phyloP scores from a whole-genome alignment of 2,329 filamentous ascomycete species.

The Dendryphion nanum region DNA sequence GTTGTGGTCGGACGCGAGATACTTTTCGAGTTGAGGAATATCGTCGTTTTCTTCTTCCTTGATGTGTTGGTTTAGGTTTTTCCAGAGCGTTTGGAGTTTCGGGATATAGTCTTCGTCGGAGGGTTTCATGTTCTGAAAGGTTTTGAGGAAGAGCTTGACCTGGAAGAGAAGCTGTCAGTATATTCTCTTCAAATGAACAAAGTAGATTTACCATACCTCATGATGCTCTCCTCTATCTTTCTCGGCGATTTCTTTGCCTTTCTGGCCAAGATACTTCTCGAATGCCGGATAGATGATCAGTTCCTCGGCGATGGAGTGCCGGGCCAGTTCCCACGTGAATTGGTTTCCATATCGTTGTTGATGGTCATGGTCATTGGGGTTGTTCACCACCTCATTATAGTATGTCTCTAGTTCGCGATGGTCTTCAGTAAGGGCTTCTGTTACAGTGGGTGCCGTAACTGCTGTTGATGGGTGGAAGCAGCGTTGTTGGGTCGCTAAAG shows the following conservation, averaged over 20 bases:
- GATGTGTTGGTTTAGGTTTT: slow-evolving; percentile 25
- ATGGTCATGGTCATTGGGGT: slow-evolving; percentile 43
- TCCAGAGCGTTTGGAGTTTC: slow-evolving; percentile 23
- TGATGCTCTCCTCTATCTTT: slow-evolving; percentile 36
- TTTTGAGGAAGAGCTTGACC: slow-evolving; percentile 31
- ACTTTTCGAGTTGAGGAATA: slow-evolving; percentile 27
- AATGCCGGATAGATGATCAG: slow-evolving; percentile 41
- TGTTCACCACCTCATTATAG: slow-evolving; percentile 45
- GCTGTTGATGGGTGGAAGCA: neutral
- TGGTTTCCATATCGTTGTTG: slow-evolving; percentile 50
- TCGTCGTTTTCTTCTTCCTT: slow-evolving; percentile 31
- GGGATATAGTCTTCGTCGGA: slow-evolving; percentile 20
- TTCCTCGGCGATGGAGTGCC: slow-evolving; percentile 53
- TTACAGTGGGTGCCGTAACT: slow-evolving; percentile 16
- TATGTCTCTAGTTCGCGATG: slow-evolving; percentile 43
- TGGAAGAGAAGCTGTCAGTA: no score
- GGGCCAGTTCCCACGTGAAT: slow-evolving; percentile 54
- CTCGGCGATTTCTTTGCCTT: slow-evolving; percentile 32
- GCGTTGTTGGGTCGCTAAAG: no score
- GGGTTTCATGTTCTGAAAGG: slow-evolving; percentile 28
- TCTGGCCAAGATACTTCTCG: slow-evolving; percentile 32
- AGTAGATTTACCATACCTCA: slow-evolving; percentile 11
- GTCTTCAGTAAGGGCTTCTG: slow-evolving; percentile 43
- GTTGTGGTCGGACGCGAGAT: slow-evolving; percentile 6
- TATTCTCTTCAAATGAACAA: no score